phyloP scores from a whole-genome alignment of 2,329 filamentous ascomycete genomes.

The Amauroascus verrucosus region DNA sequence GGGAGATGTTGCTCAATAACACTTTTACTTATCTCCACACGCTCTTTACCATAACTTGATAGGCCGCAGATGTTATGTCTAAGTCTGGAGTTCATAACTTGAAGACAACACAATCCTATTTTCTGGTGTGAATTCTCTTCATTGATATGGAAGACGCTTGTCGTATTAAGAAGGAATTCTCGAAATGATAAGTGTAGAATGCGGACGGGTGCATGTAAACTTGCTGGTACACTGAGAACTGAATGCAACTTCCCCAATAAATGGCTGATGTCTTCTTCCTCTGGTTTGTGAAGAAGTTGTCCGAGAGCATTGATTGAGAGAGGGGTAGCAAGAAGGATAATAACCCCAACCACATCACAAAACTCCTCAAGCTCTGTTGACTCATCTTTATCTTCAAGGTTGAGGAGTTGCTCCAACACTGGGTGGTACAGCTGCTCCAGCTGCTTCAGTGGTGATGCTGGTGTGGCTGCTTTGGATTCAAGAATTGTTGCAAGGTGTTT shows the following conservation, averaged over 20 bases:
- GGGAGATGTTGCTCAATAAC: conserved; percentile 14
- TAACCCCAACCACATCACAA: conserved; percentile 14
- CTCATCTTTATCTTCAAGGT: neutral
- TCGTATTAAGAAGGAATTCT: conserved; percentile 22
- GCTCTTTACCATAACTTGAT: neutral
- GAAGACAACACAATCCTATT: neutral
- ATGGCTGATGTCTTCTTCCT: conserved; percentile 5
- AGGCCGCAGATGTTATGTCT: conserved; percentile 12
- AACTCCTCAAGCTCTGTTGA: conserved; percentile 11
- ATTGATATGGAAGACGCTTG: conserved; percentile 22
- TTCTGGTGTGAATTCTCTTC: conserved; percentile 13
- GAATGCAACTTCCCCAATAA: conserved; percentile 12
- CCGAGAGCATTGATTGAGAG: conserved; percentile 14
- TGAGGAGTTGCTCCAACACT: neutral
- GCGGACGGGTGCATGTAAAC: conserved; percentile 9
- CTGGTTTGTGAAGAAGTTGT: conserved; percentile 9
- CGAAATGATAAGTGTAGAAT: conserved; percentile 22
- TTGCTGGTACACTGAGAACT: conserved; percentile 12
- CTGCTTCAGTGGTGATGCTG: too few relatives aligned
- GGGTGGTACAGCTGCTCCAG: neutral
- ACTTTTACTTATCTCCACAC: neutral
- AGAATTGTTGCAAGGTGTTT: neutral
- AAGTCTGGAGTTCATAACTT: neutral
- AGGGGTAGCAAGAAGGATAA: conserved; percentile 14
- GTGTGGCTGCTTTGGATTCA: neutral